Conservation (phyloP, 2,329 filamentous ascomycete genomes). For the Ophiosphaerella korrae region DNA sequence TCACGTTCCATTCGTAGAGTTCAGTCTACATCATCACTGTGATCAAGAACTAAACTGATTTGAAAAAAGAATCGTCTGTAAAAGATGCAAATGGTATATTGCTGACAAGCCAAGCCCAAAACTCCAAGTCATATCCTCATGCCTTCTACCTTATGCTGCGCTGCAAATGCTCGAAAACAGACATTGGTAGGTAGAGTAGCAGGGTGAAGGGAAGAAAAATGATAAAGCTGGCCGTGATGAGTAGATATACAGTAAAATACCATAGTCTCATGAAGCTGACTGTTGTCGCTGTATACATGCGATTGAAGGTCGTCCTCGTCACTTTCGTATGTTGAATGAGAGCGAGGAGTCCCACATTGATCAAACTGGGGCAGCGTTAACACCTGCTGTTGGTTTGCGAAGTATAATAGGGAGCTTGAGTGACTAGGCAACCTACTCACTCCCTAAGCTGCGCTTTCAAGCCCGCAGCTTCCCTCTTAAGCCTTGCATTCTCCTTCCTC, state of each 20-base stretch:
- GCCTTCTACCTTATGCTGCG: background rate
- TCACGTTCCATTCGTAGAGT: too few species aligned
- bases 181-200: constrained; percentile 6
- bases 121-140: constrained; percentile 17
- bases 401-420: background rate
- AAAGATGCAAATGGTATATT: constrained; percentile 30
- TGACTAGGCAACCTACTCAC: constrained; percentile 27
- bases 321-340: background rate
- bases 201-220: constrained; percentile 10
- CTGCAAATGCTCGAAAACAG: constrained; percentile 1
- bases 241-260: constrained; percentile 12
- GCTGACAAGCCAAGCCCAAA: constrained; percentile 8
- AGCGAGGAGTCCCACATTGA: background rate
- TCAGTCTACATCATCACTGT: too few species aligned
- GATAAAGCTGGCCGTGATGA: constrained; percentile 9
- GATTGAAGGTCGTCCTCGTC: constrained; percentile 3
- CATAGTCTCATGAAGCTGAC: constrained; percentile 5
- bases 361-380: background rate
- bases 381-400: background rate
- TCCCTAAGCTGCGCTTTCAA: constrained; percentile 57
- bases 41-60: background rate
- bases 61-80: background rate
- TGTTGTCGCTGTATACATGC: constrained; percentile 21
- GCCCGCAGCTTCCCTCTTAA: constrained; percentile 82
- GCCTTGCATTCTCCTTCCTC: constrained; percentile 82